phyloP scores from a whole-genome alignment of 257 asterid genomes.

The Solanum commersonii region DNA sequence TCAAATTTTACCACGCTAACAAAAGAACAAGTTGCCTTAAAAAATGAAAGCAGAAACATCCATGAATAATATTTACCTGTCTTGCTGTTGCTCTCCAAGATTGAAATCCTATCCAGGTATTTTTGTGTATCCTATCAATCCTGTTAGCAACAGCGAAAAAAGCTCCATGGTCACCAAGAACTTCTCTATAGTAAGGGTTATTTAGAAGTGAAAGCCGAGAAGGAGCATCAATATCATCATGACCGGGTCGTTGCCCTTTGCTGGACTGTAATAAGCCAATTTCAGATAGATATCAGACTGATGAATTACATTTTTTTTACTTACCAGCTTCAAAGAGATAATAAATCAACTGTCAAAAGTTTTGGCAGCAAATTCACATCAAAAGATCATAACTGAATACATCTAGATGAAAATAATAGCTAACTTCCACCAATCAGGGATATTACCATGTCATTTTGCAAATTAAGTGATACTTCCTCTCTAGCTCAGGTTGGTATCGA shows the following conservation, averaged over 20 bases:
- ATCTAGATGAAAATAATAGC: background rate
- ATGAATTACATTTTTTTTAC: background rate
- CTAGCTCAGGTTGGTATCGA: background rate
- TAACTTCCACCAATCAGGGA: background rate
- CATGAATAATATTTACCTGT: constrained; percentile 33
- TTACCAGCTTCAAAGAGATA: background rate
- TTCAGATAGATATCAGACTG: constrained; percentile 13
- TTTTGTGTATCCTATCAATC: constrained; percentile 82
- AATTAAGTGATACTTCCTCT: background rate
- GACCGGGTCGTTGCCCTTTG: constrained; percentile 71
- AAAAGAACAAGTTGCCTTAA: background rate
- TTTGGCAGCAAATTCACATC: background rate
- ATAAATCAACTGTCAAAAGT: background rate
- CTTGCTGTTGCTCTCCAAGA: constrained; percentile 94
- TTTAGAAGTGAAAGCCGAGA: constrained; percentile 77
- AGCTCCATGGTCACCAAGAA: constrained; percentile 82
- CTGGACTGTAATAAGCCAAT: constrained; percentile 45
- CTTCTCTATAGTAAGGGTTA: constrained; percentile 63
- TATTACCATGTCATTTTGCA: background rate
- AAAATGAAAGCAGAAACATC: background rate
- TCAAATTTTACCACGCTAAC: background rate
- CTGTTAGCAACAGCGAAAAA: constrained; percentile 87
- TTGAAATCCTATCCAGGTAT: constrained; percentile 98
- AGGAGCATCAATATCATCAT: constrained; percentile 80
- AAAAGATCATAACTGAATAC: background rate